phyloP scores from a whole-genome alignment of 2,329 filamentous ascomycete genomes.

The Leptosphaerulina australis region DNA sequence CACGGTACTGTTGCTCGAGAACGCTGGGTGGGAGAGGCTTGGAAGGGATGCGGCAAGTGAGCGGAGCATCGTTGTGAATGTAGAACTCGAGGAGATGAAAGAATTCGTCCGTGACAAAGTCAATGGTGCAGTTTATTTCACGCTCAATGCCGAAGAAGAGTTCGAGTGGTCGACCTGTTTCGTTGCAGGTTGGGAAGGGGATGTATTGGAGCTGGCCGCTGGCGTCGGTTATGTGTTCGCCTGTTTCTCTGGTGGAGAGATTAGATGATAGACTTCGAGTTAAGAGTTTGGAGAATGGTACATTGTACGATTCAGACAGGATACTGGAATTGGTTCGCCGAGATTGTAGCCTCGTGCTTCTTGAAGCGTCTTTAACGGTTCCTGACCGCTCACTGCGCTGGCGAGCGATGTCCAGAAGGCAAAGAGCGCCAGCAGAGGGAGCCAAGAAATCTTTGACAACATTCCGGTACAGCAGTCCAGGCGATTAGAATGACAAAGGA shows the following conservation, averaged over 20 bases:
- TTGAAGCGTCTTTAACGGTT: conserved; percentile 46
- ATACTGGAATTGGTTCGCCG: conserved; percentile 58
- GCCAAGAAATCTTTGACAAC: conserved; percentile 15
- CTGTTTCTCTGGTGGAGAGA: conserved; percentile 70
- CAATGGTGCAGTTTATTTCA: conserved; percentile 83
- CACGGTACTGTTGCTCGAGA: conserved; percentile 38
- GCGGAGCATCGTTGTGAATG: conserved; percentile 92
- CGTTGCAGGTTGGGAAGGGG: conserved; percentile 88
- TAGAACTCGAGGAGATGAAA: conserved; percentile 95
- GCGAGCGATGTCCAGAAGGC: conserved; percentile 45
- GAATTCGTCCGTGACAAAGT: conserved; percentile 76
- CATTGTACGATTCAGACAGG: conserved; percentile 60
- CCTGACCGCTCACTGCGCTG: conserved; percentile 50
- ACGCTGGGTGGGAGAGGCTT: conserved; percentile 63
- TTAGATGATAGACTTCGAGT: too few species aligned
- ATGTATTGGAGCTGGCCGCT: conserved; percentile 88
- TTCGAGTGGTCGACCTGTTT: conserved; percentile 80
- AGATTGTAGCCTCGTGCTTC: conserved; percentile 53
- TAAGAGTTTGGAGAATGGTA: too few species aligned
- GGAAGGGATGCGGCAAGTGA: conserved; percentile 87
- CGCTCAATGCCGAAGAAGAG: conserved; percentile 82
- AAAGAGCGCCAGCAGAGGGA: conserved; percentile 36
- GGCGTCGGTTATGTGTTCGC: conserved; percentile 83
- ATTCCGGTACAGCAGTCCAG: background rate
- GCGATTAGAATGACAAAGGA: background rate